A percentile compares a stretch with the other conserved stretches of the same genome.
phyloP scores from a whole-genome alignment of 202 grass and related monocot genomes.

The Bolboschoenoplectus hybrid region DNA sequence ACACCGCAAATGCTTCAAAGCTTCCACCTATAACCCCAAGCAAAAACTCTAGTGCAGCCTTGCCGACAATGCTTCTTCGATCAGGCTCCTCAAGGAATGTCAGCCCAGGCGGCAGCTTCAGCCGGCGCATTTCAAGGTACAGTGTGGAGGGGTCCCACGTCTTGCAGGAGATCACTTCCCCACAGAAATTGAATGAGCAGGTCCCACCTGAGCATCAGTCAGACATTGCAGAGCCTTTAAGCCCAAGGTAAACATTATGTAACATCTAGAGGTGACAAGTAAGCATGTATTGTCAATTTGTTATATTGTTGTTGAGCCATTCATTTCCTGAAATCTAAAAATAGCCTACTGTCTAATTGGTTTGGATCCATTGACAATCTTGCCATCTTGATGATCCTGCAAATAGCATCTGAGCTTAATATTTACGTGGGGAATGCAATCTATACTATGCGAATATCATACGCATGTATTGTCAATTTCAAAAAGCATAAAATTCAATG shows the following conservation, averaged over 20 bases:
- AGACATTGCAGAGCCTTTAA: conserved; percentile 62
- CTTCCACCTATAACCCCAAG: conserved; percentile 67
- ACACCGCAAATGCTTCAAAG: conserved; percentile 55
- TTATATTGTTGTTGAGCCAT: conserved; percentile 12
- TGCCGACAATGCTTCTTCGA: conserved; percentile 45
- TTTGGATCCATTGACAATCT: background rate
- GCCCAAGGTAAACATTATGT: conserved; percentile 44
- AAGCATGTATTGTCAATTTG: background rate
- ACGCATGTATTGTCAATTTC: background rate
- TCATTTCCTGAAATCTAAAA: background rate
- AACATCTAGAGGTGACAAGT: conserved; percentile 26
- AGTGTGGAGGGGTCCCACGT: conserved; percentile 54
- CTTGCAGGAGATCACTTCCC: conserved; percentile 84
- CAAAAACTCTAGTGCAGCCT: conserved; percentile 49
- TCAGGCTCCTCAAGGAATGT: conserved; percentile 53
- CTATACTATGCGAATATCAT: background rate
- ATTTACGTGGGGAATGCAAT: background rate
- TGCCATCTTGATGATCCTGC: background rate
- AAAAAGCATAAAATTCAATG: too few relatives aligned
- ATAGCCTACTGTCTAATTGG: background rate
- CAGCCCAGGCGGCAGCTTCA: conserved; percentile 56
- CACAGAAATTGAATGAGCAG: conserved; percentile 56
- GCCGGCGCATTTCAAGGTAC: conserved; percentile 58
- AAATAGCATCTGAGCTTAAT: background rate
- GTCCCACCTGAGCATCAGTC: conserved; percentile 47